A percentile compares a stretch with the other conserved stretches of the same genome.
Evolutionary conservation across 1,284 basidiomycete species (phyloP).

Genomic region (Fistulinella staudtii): DNA sequence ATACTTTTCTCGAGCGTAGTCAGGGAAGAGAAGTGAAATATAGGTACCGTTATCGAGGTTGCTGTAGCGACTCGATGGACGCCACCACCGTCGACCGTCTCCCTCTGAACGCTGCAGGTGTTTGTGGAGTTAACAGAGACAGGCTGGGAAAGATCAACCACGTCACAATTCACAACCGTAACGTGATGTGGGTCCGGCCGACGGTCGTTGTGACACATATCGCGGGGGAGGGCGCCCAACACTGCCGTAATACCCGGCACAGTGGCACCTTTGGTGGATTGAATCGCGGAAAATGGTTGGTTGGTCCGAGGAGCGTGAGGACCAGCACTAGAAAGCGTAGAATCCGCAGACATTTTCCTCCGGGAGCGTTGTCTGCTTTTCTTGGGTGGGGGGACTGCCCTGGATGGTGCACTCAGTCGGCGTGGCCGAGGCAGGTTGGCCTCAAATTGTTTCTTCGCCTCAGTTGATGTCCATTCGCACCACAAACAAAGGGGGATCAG

Average conservation of each 20-base stretch:
- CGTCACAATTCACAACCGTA: conserved; percentile 5
- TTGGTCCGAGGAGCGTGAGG: conserved; percentile 21
- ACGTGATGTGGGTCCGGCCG: conserved; percentile 14
- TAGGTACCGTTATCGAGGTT: conserved; percentile 35
- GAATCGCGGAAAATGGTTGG: conserved; percentile 7
- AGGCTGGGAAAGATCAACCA: neutral
- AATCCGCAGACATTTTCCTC: conserved; percentile 22
- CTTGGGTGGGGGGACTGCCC: conserved; percentile 22
- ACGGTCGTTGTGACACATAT: conserved; percentile 18
- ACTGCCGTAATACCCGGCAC: conserved; percentile 32
- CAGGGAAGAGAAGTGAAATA: conserved; percentile 14
- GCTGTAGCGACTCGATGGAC: conserved; percentile 28
- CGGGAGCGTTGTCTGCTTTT: conserved; percentile 5
- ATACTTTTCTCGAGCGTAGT: conserved; percentile 13
- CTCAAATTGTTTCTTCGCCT: conserved; percentile 38
- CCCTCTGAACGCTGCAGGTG: conserved; percentile 14
- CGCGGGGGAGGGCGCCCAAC: conserved; percentile 17
- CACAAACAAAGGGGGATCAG: conserved; percentile 53
- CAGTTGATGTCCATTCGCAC: conserved; percentile 48
- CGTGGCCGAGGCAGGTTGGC: conserved; percentile 32
- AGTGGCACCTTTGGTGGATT: neutral
- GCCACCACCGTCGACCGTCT: conserved; percentile 24
- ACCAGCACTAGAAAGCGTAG: conserved; percentile 19
- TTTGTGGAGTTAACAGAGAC: conserved; percentile 4
- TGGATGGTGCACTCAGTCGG: conserved; percentile 39